phyloP scores from a whole-genome alignment of 2,329 filamentous ascomycete species.

The Chalaropsis thielavioides region DNA sequence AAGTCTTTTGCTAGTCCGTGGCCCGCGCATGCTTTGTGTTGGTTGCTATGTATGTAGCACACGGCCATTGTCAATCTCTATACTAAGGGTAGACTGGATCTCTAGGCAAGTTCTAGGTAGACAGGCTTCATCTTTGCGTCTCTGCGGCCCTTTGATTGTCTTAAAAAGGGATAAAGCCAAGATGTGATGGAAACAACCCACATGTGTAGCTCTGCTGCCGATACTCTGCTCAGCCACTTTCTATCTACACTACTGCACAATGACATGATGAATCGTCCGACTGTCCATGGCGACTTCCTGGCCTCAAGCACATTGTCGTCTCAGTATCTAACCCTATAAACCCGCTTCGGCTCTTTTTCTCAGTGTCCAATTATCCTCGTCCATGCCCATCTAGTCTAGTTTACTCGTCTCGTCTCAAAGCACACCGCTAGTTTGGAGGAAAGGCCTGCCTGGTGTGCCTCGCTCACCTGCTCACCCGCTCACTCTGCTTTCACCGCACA shows the following conservation, averaged over 20 bases:
- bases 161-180: neutral
- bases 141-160: no score
- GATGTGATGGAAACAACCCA: neutral
- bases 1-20: no score
- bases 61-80: no score
- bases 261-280: slow-evolving; percentile 2
- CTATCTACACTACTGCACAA: neutral
- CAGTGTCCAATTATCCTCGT: neutral
- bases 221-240: neutral
- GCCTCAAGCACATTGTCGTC: neutral
- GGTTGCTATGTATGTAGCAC: no score
- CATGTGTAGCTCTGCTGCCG: neutral
- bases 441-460: neutral
- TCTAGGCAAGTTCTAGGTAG: no score
- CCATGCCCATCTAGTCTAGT: neutral
- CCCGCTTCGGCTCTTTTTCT: neutral
- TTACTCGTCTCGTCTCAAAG: neutral
- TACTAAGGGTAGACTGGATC: no score
- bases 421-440: neutral
- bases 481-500: neutral
- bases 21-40: no score
- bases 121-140: neutral
- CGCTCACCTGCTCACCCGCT: neutral
- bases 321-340: neutral
- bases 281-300: neutral